Evolutionary conservation across 441 rosid genomes (phyloP).

Genomic region (Croton laevigatus): DNA sequence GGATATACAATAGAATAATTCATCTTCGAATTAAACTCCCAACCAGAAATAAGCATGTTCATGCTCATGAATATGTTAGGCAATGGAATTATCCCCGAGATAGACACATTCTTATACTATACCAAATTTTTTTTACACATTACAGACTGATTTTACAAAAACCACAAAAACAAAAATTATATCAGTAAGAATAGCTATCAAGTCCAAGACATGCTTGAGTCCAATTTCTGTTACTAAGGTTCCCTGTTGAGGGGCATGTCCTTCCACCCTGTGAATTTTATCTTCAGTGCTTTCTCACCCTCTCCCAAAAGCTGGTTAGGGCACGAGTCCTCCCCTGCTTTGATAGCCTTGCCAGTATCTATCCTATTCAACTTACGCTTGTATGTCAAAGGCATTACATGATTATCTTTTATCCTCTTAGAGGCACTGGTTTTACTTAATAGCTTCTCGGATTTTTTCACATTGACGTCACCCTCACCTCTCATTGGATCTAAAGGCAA

Average conservation of each 20-base stretch:
- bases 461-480: slow-evolving; percentile 25
- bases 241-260: slow-evolving; percentile 26
- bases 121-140: slow-evolving; percentile 19
- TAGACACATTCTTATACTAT: slow-evolving; percentile 22
- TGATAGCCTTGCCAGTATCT: slow-evolving; percentile 26
- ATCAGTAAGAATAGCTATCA: slow-evolving; percentile 16
- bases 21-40: too few species aligned
- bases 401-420: slow-evolving; percentile 32
- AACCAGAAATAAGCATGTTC: neutral
- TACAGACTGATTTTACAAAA: slow-evolving; percentile 18
- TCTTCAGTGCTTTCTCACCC: slow-evolving; percentile 29
- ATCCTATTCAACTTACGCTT: slow-evolving; percentile 35
- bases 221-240: slow-evolving; percentile 12
- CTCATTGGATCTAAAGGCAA: slow-evolving; percentile 30
- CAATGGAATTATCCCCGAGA: slow-evolving; percentile 4
- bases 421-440: slow-evolving; percentile 27
- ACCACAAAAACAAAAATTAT: slow-evolving; percentile 1
- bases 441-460: slow-evolving; percentile 26
- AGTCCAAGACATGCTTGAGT: neutral
- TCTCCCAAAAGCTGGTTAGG: slow-evolving; percentile 24
- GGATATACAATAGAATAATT: too few species aligned
- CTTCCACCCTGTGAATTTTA: slow-evolving; percentile 29
- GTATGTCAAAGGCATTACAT: slow-evolving; percentile 46
- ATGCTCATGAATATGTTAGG: neutral
- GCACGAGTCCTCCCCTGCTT: slow-evolving; percentile 26